Evolutionary conservation across 192 early-diverging fungal species (phyloP), one percentile per base, ranked within the genome.

Genomic region (Backusella sp.): DNA sequence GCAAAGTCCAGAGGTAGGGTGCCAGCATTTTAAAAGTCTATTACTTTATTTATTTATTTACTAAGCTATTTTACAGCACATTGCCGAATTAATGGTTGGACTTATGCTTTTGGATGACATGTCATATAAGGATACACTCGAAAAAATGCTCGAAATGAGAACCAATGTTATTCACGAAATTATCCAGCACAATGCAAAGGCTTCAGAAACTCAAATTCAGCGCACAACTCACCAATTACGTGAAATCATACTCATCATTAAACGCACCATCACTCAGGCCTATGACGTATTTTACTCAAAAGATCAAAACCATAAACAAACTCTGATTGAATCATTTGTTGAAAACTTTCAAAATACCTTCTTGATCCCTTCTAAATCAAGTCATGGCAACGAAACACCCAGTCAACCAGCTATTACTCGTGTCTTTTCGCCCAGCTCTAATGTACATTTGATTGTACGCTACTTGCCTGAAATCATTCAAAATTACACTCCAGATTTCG

Each of bases 31-130:
- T 3, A 4, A 17, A 15, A 30, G 21, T 44, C 21, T 30, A 28
- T 41, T 12, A 30, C 9, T 44, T 12, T 30, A 28, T 41, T 12
- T 15, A 21, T n/a, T 32, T 74, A 42, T 44, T 17, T 66, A 74
- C 23, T n/a, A 44, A 53, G 91, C 15, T 53, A 36, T 56, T 79
- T 39, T n/a, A 44, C 65, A 92, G 90, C 77, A 75, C 66, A 75
- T 94, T 11, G 79, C 89, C 4, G 89, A 93, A 46, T 85, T 90
- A 4, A 70, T 93, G 26, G 87, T 88, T 66, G 86, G 91, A 4
- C 84, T 93, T 12, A 92, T 94, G 86, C 70, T 93, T 21, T 84
- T 94, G 72, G 87, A 92, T 56, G 78, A 86, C 69, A 80, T 84
- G 17, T 90, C 89, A 0, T 83, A 80, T 23, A 87, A 87, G 69